A percentile compares a stretch with the other conserved stretches of the same genome.
Conservation (phyloP, 2,329 filamentous ascomycete species). For the Fulvia fulva region DNA sequence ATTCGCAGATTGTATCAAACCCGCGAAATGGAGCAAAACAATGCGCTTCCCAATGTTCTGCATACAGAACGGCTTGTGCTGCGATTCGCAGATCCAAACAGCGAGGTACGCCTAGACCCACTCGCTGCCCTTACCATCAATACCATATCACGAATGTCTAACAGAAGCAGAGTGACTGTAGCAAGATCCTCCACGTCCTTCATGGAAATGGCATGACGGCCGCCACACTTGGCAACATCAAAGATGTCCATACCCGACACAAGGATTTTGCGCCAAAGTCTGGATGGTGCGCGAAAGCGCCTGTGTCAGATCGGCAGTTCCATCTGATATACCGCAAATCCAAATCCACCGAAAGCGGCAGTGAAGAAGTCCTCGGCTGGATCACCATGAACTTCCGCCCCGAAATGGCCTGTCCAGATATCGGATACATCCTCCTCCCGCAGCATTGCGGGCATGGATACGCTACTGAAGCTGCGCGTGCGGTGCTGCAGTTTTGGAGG, state of each 20-base stretch:
- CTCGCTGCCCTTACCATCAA: not conserved
- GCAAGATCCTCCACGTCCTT: not conserved
- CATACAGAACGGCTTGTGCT: not conserved
- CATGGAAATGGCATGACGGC: not conserved
- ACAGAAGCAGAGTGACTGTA: not conserved
- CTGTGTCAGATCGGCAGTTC: constrained; percentile 3
- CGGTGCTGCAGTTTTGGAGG: constrained; percentile 3
- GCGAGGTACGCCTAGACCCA: not conserved
- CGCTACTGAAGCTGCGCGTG: constrained; percentile 8
- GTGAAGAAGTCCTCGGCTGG: not conserved
- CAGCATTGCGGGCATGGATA: constrained; percentile 3
- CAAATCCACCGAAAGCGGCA: not conserved
- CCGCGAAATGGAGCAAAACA: not conserved
- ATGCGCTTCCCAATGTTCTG: not conserved
- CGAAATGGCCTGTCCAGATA: constrained; percentile 11
- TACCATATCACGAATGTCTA: not conserved
- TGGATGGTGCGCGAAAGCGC: not conserved
- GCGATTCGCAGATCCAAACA: not conserved
- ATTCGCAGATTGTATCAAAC: not conserved
- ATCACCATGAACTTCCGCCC: constrained; percentile 5
- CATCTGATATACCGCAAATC: constrained; percentile 7
- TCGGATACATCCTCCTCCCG: constrained; percentile 8
- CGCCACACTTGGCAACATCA: not conserved
- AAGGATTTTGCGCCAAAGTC: not conserved
- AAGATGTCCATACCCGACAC: not conserved